Conservation (phyloP, 306 rosid species). For the Lupinus albus region DNA sequence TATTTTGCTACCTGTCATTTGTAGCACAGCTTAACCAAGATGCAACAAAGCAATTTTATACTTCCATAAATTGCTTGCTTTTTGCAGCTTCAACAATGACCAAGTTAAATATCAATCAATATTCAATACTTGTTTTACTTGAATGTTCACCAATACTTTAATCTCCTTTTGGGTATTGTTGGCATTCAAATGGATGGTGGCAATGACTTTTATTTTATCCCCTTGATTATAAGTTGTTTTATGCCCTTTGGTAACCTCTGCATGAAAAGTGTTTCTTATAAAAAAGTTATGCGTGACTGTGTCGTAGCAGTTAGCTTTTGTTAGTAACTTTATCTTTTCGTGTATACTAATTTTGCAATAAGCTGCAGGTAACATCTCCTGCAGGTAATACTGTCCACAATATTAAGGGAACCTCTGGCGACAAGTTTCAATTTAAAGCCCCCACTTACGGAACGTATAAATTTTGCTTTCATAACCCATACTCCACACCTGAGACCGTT, state of each 20-base stretch:
- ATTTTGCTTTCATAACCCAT: conserved; percentile 92
- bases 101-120: neutral
- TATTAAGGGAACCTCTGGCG: conserved; percentile 88
- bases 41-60: conserved; percentile 23
- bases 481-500: conserved; percentile 96
- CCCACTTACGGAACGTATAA: conserved; percentile 90
- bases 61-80: neutral
- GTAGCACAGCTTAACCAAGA: conserved; percentile 1
- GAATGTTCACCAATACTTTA: no score
- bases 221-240: conserved; percentile 1
- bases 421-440: conserved; percentile 87
- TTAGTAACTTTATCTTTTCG: conserved; percentile 26
- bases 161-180: neutral
- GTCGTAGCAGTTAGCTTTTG: conserved; percentile 3
- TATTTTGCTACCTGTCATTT: neutral
- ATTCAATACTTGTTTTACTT: neutral
- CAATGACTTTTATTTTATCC: conserved; percentile 23
- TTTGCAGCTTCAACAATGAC: conserved; percentile 7
- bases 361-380: conserved; percentile 82
- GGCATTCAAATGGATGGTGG: conserved; percentile 11
- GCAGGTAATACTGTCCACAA: conserved; percentile 69
- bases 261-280: conserved; percentile 1
- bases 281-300: conserved; percentile 6
- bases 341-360: conserved; percentile 39
- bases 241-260: conserved; percentile 28